phyloP scores from a whole-genome alignment of 441 rosid species.

The Populus hybrid region DNA sequence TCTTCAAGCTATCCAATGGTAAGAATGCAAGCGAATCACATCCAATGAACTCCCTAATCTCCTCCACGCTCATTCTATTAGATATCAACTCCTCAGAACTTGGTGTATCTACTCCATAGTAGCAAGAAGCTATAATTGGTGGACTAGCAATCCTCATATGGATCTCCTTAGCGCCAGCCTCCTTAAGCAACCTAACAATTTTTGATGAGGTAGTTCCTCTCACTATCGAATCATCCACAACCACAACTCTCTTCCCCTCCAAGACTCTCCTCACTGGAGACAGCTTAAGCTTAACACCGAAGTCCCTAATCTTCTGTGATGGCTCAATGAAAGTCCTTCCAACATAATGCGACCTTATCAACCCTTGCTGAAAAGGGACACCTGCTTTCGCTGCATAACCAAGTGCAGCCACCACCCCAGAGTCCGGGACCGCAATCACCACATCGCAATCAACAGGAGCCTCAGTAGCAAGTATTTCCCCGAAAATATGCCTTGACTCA shows the following conservation, averaged over 20 bases:
- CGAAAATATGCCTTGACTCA: slow-evolving; percentile 53
- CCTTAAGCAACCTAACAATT: slow-evolving; percentile 75
- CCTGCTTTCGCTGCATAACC: slow-evolving; percentile 84
- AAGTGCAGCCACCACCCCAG: slow-evolving; percentile 93
- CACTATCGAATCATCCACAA: slow-evolving; percentile 92
- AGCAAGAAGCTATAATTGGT: slow-evolving; percentile 77
- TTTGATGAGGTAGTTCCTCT: slow-evolving; percentile 90
- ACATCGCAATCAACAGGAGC: slow-evolving; percentile 82
- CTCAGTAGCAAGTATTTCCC: slow-evolving; percentile 72
- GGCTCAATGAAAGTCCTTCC: slow-evolving; percentile 97
- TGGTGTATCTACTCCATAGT: slow-evolving; percentile 93
- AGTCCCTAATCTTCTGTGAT: slow-evolving; percentile 85
- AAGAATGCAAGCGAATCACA: slow-evolving; percentile 85
- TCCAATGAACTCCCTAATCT: slow-evolving; percentile 65
- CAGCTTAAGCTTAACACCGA: slow-evolving; percentile 90
- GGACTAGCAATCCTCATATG: slow-evolving; percentile 98
- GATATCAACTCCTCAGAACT: slow-evolving; percentile 89
- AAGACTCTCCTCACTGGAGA: slow-evolving; percentile 78
- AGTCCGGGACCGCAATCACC: slow-evolving; percentile 91
- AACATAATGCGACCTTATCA: slow-evolving; percentile 90
- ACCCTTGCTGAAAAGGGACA: slow-evolving; percentile 81
- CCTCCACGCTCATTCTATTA: slow-evolving; percentile 69
- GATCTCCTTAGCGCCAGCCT: slow-evolving; percentile 90
- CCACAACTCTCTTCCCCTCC: slow-evolving; percentile 88
- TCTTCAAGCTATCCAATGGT: slow-evolving; percentile 57